Evolutionary conservation across 1,284 basidiomycete genomes (phyloP).

Genomic region (Porodaedalea pini): DNA sequence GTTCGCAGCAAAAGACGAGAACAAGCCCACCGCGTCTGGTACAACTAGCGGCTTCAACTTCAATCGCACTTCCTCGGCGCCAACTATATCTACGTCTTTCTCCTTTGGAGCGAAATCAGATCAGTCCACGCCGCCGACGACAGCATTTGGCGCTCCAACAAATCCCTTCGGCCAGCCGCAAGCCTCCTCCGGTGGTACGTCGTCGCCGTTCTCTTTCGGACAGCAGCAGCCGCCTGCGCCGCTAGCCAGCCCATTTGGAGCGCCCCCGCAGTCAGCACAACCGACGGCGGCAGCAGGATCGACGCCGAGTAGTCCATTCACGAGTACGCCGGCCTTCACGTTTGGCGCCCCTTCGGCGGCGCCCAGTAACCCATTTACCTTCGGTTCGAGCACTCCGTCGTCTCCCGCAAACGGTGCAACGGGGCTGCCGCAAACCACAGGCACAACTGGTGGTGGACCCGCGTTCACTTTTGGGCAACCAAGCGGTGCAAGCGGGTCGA

Average conservation of each 20-base stretch:
- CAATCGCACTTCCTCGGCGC: constrained; percentile 22
- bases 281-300: constrained; percentile 25
- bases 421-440: constrained; percentile 33
- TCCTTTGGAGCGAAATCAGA: constrained; percentile 31
- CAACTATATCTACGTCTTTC: constrained; percentile 31
- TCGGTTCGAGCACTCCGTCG: constrained; percentile 45
- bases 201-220: constrained; percentile 39
- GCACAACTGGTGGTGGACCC: constrained; percentile 28
- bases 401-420: constrained; percentile 47
- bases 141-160: constrained; percentile 39
- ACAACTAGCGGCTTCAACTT: constrained; percentile 14
- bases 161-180: constrained; percentile 40
- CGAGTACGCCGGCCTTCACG: constrained; percentile 25
- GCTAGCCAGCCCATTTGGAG: constrained; percentile 5
- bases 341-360: constrained; percentile 26
- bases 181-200: constrained; percentile 30
- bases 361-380: constrained; percentile 8
- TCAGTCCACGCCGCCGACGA: constrained; percentile 11
- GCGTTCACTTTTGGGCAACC: constrained; percentile 35
- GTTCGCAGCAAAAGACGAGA: constrained; percentile 29
- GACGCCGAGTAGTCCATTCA: constrained; percentile 31
- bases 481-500: constrained; percentile 27
- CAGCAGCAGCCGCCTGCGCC: constrained; percentile 29
- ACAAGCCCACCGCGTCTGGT: constrained; percentile 23
- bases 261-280: neutral